phyloP scores from a whole-genome alignment of 129 eudicot genomes.

The Escallonia herrerae region DNA sequence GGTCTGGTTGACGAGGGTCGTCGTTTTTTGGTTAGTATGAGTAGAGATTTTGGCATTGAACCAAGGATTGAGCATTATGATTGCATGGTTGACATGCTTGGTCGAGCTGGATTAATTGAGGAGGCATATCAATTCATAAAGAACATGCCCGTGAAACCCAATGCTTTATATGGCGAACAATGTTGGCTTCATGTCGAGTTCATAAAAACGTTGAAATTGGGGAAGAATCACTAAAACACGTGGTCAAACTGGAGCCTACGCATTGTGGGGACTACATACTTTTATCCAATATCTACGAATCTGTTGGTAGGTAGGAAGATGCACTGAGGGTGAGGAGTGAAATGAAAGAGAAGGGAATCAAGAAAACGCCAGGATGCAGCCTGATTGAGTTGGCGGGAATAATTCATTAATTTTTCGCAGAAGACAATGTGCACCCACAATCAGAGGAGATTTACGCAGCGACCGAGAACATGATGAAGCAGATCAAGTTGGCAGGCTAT shows the following conservation, averaged over 20 bases:
- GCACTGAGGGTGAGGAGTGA: slow-evolving; percentile 36
- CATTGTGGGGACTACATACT: slow-evolving; percentile 43
- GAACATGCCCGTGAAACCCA: slow-evolving; percentile 48
- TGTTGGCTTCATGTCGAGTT: slow-evolving; percentile 35
- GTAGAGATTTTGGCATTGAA: slow-evolving; percentile 35
- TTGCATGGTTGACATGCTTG: slow-evolving; percentile 70
- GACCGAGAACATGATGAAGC: slow-evolving; percentile 29
- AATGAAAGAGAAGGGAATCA: slow-evolving; percentile 48
- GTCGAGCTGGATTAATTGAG: slow-evolving; percentile 50
- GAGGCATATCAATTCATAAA: slow-evolving; percentile 40
- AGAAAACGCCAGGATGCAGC: slow-evolving; percentile 54
- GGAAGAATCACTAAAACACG: slow-evolving; percentile 22
- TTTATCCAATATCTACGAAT: slow-evolving; percentile 49
- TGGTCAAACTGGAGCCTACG: slow-evolving; percentile 32
- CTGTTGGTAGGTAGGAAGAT: slow-evolving; percentile 46
- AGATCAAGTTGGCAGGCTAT: slow-evolving; percentile 37
- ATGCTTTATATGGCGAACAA: slow-evolving; percentile 42
- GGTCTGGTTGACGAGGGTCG: slow-evolving; percentile 62
- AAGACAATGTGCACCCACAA: slow-evolving; percentile 37
- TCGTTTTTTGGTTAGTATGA: slow-evolving; percentile 47
- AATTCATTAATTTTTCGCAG: slow-evolving; percentile 40
- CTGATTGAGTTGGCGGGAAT: slow-evolving; percentile 34
- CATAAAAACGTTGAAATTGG: slow-evolving; percentile 32
- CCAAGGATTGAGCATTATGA: slow-evolving; percentile 65
- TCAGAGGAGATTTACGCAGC: slow-evolving; percentile 32